These are phyloP conservation scores for Tetrapisispora pingtungensis DNA, from an alignment of 805 yeast species.

Conservation along the genomic window DNA sequence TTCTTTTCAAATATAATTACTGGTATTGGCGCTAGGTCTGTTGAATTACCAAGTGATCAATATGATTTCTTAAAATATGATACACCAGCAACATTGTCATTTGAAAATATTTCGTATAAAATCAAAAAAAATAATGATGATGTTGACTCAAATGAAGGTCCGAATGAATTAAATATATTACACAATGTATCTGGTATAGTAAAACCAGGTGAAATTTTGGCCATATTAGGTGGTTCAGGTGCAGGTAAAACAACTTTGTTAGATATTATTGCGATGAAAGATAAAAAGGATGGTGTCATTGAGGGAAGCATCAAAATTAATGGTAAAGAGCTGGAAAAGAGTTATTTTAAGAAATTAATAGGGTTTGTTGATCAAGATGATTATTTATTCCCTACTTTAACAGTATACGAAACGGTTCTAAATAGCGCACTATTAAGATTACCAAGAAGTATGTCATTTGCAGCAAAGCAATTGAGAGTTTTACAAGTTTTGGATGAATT, in stretches of 20 bases:
- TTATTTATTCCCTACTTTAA: conserved; percentile 77
- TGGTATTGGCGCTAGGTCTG: conserved; percentile 16
- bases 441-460: conserved; percentile 68
- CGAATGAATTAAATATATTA: conserved; percentile 37
- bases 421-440: conserved; percentile 83
- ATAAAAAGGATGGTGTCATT: conserved; percentile 58
- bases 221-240: conserved; percentile 98
- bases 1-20: conserved; percentile 34
- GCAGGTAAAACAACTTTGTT: conserved; percentile 94
- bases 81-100: conserved; percentile 65
- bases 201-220: conserved; percentile 80
- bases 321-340: conserved; percentile 37
- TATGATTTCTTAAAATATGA: conserved; percentile 35
- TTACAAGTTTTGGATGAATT: conserved; percentile 77
- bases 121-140: conserved; percentile 3
- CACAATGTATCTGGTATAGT: conserved; percentile 63
- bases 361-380: conserved; percentile 98
- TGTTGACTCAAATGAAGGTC: conserved; percentile 3
- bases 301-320: conserved; percentile 66
- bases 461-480: conserved; percentile 68
- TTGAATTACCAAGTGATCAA: conserved; percentile 17
- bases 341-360: conserved; percentile 52
- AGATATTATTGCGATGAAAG: conserved; percentile 81
- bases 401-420: conserved; percentile 91
- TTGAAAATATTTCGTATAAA: conserved; percentile 57